phyloP scores from a whole-genome alignment of 1,284 basidiomycete genomes.

The Sporisorium exsertum region DNA sequence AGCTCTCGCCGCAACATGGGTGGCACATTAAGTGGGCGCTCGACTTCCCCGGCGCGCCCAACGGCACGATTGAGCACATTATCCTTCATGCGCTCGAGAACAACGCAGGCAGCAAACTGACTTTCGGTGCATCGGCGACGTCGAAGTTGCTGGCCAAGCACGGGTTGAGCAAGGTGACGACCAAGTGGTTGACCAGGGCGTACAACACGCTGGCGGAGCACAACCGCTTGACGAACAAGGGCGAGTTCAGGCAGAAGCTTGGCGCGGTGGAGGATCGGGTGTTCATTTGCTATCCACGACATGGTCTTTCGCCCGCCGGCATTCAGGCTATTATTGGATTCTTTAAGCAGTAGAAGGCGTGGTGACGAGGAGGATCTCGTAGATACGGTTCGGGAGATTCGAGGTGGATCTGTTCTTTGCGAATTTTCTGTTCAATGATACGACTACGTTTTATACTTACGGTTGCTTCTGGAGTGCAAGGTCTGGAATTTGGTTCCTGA shows the following conservation, averaged over 20 bases:
- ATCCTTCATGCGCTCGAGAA: conserved; percentile 73
- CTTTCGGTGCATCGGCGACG: conserved; percentile 68
- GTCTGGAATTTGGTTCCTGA: neutral
- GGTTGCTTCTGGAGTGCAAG: neutral
- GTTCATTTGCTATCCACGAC: conserved; percentile 61
- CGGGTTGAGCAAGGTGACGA: conserved; percentile 56
- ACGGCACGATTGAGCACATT: conserved; percentile 73
- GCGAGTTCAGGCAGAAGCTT: conserved; percentile 65
- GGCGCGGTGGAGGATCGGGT: conserved; percentile 59
- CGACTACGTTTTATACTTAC: neutral
- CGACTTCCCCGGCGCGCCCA: conserved; percentile 74
- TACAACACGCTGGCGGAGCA: conserved; percentile 55
- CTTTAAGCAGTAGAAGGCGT: conserved; percentile 50
- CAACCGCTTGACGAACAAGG: conserved; percentile 58
- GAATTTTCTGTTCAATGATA: neutral
- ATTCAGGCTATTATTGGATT: conserved; percentile 63
- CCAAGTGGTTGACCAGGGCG: conserved; percentile 55
- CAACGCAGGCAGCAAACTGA: conserved; percentile 71
- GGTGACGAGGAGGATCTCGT: neutral
- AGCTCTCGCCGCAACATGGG: conserved; percentile 73
- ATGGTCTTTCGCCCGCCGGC: conserved; percentile 57
- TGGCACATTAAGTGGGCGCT: conserved; percentile 76
- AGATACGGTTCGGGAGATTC: neutral
- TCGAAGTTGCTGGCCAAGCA: conserved; percentile 53
- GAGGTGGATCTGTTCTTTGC: neutral